Conservation (phyloP, 177 flowering plant genomes). For the Tripterygium wilfordii region DNA sequence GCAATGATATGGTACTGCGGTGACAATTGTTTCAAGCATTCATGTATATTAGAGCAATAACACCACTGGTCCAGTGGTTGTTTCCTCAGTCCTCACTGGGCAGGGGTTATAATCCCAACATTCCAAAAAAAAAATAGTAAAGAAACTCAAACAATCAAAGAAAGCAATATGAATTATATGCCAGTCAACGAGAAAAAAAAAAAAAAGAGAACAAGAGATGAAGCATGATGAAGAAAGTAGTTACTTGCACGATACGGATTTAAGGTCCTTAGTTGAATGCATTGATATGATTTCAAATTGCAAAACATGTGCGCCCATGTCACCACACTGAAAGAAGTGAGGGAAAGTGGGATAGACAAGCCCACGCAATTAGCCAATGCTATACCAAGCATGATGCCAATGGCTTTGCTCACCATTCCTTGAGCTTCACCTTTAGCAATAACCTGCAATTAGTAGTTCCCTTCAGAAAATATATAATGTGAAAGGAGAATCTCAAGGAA, state of each 20-base stretch:
- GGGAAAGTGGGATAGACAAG: conserved; percentile 64
- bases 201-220: background rate
- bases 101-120: too few relatives aligned
- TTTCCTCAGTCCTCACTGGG: too few relatives aligned
- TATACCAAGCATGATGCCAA: conserved; percentile 86
- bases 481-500: too few relatives aligned
- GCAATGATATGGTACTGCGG: too few relatives aligned
- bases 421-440: conserved; percentile 99
- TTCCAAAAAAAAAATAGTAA: too few relatives aligned
- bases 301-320: conserved; percentile 93
- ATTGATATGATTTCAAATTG: conserved; percentile 92
- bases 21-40: too few relatives aligned
- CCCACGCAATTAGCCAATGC: conserved; percentile 70
- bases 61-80: too few relatives aligned
- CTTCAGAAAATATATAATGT: conserved; percentile 1
- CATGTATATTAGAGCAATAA: too few relatives aligned
- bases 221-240: conserved; percentile 12
- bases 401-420: conserved; percentile 98
- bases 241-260: conserved; percentile 98
- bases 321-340: conserved; percentile 66
- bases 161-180: too few relatives aligned
- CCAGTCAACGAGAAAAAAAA: background rate
- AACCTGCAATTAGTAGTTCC: conserved; percentile 43
- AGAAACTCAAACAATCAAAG: too few relatives aligned
- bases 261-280: conserved; percentile 80